phyloP scores from a whole-genome alignment of 2,329 filamentous ascomycete species.

The Aspergillus vadensis region DNA sequence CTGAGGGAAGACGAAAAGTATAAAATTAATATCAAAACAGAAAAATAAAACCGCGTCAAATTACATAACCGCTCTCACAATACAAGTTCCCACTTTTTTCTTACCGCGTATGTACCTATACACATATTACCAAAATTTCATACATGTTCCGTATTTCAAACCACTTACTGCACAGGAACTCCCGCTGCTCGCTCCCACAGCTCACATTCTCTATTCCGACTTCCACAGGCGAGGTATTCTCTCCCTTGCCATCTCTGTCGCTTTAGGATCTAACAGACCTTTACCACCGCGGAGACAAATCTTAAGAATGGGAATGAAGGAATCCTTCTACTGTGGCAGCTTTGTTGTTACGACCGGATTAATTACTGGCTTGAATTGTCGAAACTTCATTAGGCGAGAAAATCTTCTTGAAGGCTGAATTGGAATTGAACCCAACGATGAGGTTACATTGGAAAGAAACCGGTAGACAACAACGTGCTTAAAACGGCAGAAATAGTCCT shows the following conservation, averaged over 20 bases:
- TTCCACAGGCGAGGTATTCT: not conserved
- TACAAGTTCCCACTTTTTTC: not conserved
- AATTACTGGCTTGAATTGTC: too few species aligned
- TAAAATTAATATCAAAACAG: conserved; percentile 2
- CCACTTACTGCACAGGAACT: not conserved
- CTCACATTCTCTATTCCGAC: not conserved
- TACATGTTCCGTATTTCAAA: not conserved
- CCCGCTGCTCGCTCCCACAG: not conserved
- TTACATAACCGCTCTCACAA: not conserved
- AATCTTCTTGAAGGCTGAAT: too few species aligned
- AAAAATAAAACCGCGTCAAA: conserved; percentile 6
- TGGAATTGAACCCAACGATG: too few species aligned
- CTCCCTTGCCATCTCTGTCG: not conserved
- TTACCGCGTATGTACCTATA: not conserved
- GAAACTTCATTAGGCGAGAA: too few species aligned
- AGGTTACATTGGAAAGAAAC: too few species aligned
- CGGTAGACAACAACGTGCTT: too few species aligned
- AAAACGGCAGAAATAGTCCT: too few species aligned
- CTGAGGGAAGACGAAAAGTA: conserved; percentile 4
- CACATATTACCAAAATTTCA: not conserved
- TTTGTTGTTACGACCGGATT: not conserved
- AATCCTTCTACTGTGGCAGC: not conserved
- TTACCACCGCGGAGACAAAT: not conserved
- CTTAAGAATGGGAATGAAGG: not conserved
- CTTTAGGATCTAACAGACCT: not conserved